phyloP scores from a whole-genome alignment of 2,329 filamentous ascomycete species.

The Penicillium sumatraense region DNA sequence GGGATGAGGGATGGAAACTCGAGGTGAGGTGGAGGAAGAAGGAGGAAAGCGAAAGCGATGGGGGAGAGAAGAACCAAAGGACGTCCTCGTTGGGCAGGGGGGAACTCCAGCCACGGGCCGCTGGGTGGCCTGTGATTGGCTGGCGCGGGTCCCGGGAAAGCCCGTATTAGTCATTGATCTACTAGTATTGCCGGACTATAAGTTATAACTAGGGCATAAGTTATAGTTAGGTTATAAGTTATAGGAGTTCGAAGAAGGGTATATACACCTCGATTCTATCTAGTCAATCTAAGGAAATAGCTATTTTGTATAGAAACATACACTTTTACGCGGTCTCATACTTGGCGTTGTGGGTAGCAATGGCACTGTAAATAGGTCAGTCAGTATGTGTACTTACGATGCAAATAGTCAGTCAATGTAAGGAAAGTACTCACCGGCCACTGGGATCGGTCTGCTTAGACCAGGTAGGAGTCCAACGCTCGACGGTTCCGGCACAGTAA shows the following conservation, averaged over 20 bases:
- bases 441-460: constrained; percentile 94
- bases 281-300: constrained; percentile 27
- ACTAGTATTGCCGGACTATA: too few species aligned
- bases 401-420: too few species aligned
- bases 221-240: too few species aligned
- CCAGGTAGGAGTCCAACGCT: constrained; percentile 97
- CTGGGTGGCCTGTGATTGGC: constrained; percentile 37
- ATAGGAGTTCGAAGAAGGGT: constrained; percentile 7
- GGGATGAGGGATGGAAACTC: constrained; percentile 31
- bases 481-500: constrained; percentile 87
- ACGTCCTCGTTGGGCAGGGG: constrained; percentile 25
- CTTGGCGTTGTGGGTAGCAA: constrained; percentile 75
- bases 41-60: constrained; percentile 34
- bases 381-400: too few species aligned
- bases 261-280: constrained; percentile 21
- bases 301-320: constrained; percentile 7
- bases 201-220: too few species aligned
- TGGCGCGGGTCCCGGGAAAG: constrained; percentile 38
- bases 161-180: constrained; percentile 30
- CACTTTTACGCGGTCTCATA: constrained; percentile 58
- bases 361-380: constrained; percentile 62
- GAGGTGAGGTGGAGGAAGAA: too few species aligned
- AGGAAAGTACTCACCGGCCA: constrained; percentile 69
- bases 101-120: constrained; percentile 40
- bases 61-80: constrained; percentile 28